Base-by-base conservation (phyloP, 176 grass and related monocot genomes). In the Dactylis glomerata region DNA sequence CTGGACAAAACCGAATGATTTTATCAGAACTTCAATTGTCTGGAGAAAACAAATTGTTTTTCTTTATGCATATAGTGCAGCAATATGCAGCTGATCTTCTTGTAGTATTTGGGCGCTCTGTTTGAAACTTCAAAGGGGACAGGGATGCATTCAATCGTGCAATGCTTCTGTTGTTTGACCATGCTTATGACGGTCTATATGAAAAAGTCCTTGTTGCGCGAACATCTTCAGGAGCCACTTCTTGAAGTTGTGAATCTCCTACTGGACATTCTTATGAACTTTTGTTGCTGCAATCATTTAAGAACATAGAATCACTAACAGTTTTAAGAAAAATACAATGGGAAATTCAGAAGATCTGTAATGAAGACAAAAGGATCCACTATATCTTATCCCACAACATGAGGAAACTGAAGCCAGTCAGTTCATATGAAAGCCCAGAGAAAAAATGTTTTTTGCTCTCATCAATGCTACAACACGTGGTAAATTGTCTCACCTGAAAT, bases 171-270 rank as follows among this genome's bases (percentile, higher is more conserved):
- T 33, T 95, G 96, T 75, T 87, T 95, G 77, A 83, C 26, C 69
- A 98, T 61, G 78, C 56, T 87, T 79, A 95, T 74, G 38, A 92
- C 96, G 46, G 93, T 95, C 81, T 98, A 93, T 74, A 98, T 85
- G 77, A 95, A 98, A 42, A 98, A 76, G 16, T 79, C 77, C 91
- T 78, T 94, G 77, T 65, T 88, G 92, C 1, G 86, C 73, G 50
- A 98, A 95, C 96, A 98, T 98, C n/a, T n/a, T n/a, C n/a, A n/a
- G n/a, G n/a, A n/a, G n/a, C n/a, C n/a, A n/a, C n/a, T n/a, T n/a
- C n/a, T 98, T 98, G 73, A 98, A 98, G 89, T 98, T 98, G 20
- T 91, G 96, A 14, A 95, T 90, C 83, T 98, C 96, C 78, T 91
- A 89, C 93, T 85, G 89, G 31, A 86, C 83, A 69, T 93, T 98